Conservation (phyloP, 2,329 filamentous ascomycete genomes). For the Tolypocladium tropicale region DNA sequence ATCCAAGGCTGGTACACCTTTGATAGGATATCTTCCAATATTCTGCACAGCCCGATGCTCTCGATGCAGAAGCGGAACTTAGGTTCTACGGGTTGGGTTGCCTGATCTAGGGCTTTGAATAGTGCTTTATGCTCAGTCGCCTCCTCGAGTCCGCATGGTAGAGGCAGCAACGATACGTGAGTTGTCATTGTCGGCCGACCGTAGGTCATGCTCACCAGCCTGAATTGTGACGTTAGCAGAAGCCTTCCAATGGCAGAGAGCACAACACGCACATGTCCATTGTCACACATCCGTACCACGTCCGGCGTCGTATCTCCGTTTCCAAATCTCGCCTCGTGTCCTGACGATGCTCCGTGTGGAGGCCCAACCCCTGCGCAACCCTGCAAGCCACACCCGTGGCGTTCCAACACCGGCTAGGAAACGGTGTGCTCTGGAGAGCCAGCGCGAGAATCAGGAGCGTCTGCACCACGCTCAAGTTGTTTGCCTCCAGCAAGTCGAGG, state of each 20-base stretch:
- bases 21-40: constrained; percentile 18
- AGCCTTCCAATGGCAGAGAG: neutral
- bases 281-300: constrained; percentile 28
- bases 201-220: constrained; percentile 27
- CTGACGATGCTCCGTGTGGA: constrained; percentile 20
- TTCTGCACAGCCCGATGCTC: constrained; percentile 9
- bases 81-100: neutral
- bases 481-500: neutral
- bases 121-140: neutral
- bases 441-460: constrained; percentile 26
- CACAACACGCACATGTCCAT: constrained; percentile 22
- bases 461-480: constrained; percentile 23
- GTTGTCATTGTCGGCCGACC: constrained; percentile 21
- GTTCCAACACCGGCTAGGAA: constrained; percentile 31
- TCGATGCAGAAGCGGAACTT: constrained; percentile 8
- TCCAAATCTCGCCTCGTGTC: constrained; percentile 15
- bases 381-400: constrained; percentile 21
- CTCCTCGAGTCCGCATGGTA: neutral
- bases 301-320: constrained; percentile 22
- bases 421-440: constrained; percentile 28
- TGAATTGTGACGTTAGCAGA: constrained; percentile 1
- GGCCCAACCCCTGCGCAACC: constrained; percentile 9
- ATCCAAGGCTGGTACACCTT: constrained; percentile 18
- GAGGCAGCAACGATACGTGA: constrained; percentile 7
- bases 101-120: neutral